Conservation (phyloP, 2,329 filamentous ascomycete species). For the Xylaria sp. region DNA sequence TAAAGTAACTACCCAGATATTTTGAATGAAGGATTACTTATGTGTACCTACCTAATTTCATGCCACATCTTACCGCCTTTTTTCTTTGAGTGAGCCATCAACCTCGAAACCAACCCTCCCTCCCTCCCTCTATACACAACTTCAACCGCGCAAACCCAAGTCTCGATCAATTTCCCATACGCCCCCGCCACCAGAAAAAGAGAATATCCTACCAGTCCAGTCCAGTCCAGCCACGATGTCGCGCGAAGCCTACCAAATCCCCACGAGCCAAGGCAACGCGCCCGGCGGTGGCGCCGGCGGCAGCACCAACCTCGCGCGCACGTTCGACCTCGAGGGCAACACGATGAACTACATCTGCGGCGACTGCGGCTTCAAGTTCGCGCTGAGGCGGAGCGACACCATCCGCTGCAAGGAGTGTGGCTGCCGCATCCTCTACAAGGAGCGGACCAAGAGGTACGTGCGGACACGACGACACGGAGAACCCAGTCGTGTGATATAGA, state of each 20-base stretch:
- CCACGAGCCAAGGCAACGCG: constrained; percentile 62
- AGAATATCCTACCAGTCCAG: too few species aligned
- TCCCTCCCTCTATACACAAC: constrained; percentile 1
- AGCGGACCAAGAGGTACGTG: constrained; percentile 91
- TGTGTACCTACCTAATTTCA: neutral
- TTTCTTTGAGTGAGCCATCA: constrained; percentile 34
- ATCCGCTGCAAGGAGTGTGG: constrained; percentile 94
- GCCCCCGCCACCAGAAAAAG: neutral
- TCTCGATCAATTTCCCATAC: neutral
- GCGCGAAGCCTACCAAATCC: constrained; percentile 82
- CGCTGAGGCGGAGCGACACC: constrained; percentile 79
- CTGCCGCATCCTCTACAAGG: constrained; percentile 95
- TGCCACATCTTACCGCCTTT: constrained; percentile 42
- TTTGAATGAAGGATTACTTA: neutral
- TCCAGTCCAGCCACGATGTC: constrained; percentile 65
- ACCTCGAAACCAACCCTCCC: neutral
- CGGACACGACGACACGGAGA: neutral
- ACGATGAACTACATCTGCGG: constrained; percentile 79
- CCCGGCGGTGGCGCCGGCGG: constrained; percentile 50
- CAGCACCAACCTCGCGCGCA: constrained; percentile 54
- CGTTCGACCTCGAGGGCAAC: constrained; percentile 60
- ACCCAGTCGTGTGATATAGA: neutral
- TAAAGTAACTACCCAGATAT: too few species aligned
- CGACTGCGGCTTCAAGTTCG: constrained; percentile 83
- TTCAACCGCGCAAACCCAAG: neutral